Percentiles rank a stretch among this genome's conserved stretches.
Evolutionary conservation across 768 basidiomycete genomes (phyloP).

Genomic region (Suillus alpinus): DNA sequence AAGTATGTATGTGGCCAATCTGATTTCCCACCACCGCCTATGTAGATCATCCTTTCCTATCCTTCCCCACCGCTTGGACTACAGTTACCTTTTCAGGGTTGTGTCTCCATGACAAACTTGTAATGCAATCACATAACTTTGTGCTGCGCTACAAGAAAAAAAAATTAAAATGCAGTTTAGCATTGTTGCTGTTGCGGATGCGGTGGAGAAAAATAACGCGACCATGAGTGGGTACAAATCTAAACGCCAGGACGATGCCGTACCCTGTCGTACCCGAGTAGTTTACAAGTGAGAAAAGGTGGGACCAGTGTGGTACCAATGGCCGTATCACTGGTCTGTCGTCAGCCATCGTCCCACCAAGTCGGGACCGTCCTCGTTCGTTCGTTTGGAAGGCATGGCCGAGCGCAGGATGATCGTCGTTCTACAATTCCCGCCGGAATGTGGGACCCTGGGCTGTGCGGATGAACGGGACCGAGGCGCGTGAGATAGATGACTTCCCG

Average conservation of each 20-base stretch:
- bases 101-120: conserved; percentile 1
- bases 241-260: not conserved
- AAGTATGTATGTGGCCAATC: not conserved
- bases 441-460: not conserved
- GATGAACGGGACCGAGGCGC: not conserved
- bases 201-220: not conserved
- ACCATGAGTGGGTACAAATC: not conserved
- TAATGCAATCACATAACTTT: not conserved
- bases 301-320: not conserved
- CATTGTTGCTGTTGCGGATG: not conserved
- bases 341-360: not conserved
- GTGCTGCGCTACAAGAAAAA: not conserved
- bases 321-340: not conserved
- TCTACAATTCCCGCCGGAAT: not conserved
- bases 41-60: not conserved
- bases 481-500: not conserved
- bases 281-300: too few species aligned
- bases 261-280: too few species aligned
- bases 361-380: not conserved
- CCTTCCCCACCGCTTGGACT: not conserved
- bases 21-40: not conserved
- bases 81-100: not conserved
- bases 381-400: not conserved
- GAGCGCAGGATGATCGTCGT: not conserved
- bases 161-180: not conserved